Evolutionary conservation across 179 eudicot species (phyloP).

Genomic region (Beta macrorhiza): DNA sequence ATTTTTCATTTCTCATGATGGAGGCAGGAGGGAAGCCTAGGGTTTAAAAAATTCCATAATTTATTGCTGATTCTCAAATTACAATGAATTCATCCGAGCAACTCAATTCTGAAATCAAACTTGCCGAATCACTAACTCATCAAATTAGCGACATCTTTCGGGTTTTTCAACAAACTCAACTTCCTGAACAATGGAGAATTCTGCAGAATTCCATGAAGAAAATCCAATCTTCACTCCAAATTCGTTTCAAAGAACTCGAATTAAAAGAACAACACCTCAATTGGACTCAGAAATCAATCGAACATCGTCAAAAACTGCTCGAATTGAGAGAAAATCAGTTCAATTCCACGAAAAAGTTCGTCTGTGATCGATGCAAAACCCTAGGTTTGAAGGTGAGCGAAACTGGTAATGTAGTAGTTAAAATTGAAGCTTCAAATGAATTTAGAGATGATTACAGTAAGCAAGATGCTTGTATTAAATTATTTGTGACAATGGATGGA

Average conservation of each 20-base stretch:
- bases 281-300: background rate
- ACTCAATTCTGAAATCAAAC: constrained; percentile 1
- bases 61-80: no score
- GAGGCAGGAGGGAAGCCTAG: background rate
- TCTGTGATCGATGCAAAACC: constrained; percentile 14
- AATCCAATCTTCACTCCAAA: background rate
- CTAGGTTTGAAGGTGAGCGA: constrained; percentile 6
- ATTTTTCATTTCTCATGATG: no score
- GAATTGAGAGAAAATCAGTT: constrained; percentile 6
- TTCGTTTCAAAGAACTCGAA: constrained; percentile 16
- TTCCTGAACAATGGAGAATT: background rate
- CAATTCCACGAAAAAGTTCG: background rate
- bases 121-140: constrained; percentile 5
- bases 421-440: background rate
- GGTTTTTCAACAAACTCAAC: constrained; percentile 11
- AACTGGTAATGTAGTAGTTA: constrained; percentile 2
- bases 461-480: background rate
- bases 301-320: constrained; percentile 6
- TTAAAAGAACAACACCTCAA: background rate
- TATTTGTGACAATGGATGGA: constrained; percentile 28
- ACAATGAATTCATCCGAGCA: constrained; percentile 12
- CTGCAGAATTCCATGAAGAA: constrained; percentile 1
- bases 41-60: background rate
- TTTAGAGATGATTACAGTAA: background rate
- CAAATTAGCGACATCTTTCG: background rate